Base-by-base conservation (phyloP, 2,329 filamentous ascomycete species). In the Salinomyces thailandicus region DNA sequence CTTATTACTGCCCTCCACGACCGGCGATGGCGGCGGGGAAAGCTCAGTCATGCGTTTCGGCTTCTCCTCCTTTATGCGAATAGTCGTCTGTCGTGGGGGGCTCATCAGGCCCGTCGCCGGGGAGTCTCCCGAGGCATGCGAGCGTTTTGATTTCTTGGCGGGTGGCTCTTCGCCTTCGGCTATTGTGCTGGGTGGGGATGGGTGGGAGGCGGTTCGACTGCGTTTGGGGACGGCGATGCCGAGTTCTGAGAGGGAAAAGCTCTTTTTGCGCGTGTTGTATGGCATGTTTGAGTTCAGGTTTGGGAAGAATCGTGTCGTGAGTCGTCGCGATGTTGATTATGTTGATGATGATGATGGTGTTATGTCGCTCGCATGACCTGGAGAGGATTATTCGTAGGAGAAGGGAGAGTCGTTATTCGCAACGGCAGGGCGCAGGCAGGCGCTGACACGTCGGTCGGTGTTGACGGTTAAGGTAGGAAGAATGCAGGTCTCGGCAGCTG, bases 161-260 rank as follows among this genome's bases (percentile, higher is more conserved):
- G 57, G 69, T 56, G 60, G 69, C 40, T 61, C 68, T 44, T 74
- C 65, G 53, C 77, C 72, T 53, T 78, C 68, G 51, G 72, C 69
- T 53, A 81, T 75, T 47, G 83, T 79, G 47, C 67, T 61, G 46
- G 73, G 72, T 47, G 70, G 69, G 57, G 73, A 73, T 51, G 73
- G 72, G 49, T 69, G 63, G 39, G 66, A 50, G 26, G 39, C 42
- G 26, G 50, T 47, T 36, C 55, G 46, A 24, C 71, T 71, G 45
- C 67, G 62, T 52, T 69, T 71, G 37, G 77, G 77, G 36, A 95
- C 71, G 54, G 91, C 84, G 53, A 96, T 94, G 60, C 91, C 91
- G 54, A 96, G 74, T 49, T 86, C 93, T 42, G 85, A 83, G 56
- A 96, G 71, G 45, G 87, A 95, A 49, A 98, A 70, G 57, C 86